A percentile compares a stretch with the other conserved stretches of the same genome.
These are phyloP conservation scores for Tillandsia leiboldiana DNA, from an alignment of 176 grass and related monocot genomes.

Conservation along the genomic window DNA sequence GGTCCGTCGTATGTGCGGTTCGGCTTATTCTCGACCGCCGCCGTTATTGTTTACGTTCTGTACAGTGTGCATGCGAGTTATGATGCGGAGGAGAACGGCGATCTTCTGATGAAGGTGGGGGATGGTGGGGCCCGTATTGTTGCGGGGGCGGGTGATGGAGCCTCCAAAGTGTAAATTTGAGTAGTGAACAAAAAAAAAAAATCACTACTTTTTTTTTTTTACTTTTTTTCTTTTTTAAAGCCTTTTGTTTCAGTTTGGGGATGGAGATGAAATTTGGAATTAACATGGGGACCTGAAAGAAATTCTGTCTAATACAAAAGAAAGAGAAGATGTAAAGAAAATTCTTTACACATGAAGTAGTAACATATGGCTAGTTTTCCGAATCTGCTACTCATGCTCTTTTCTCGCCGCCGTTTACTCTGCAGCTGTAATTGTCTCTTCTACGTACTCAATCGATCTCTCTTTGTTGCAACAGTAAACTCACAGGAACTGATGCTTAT, in stretches of 20 bases:
- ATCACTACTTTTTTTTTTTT: neutral
- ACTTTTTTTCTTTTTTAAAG: neutral
- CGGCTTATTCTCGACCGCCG: slow-evolving; percentile 43
- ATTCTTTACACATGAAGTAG: no score
- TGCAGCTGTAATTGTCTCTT: no score
- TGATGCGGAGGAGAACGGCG: slow-evolving; percentile 63
- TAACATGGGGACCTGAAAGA: neutral
- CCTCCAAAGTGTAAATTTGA: slow-evolving; percentile 21
- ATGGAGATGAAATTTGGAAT: neutral
- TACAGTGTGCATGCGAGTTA: slow-evolving; percentile 82
- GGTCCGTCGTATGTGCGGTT: slow-evolving; percentile 66
- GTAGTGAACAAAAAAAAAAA: neutral
- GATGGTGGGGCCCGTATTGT: slow-evolving; percentile 2
- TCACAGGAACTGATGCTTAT: no score
- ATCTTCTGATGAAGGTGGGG: slow-evolving; percentile 4
- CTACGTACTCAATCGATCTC: no score
- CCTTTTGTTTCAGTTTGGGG: neutral
- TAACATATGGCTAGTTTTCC: no score
- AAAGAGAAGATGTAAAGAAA: no score
- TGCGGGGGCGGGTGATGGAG: slow-evolving; percentile 40
- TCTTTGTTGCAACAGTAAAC: no score
- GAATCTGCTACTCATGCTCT: no score
- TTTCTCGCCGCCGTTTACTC: no score
- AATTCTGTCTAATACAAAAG: neutral
- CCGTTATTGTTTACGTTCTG: slow-evolving; percentile 56